phyloP scores from a whole-genome alignment of 2,329 filamentous ascomycete species.

The Ceratocystis variospora region DNA sequence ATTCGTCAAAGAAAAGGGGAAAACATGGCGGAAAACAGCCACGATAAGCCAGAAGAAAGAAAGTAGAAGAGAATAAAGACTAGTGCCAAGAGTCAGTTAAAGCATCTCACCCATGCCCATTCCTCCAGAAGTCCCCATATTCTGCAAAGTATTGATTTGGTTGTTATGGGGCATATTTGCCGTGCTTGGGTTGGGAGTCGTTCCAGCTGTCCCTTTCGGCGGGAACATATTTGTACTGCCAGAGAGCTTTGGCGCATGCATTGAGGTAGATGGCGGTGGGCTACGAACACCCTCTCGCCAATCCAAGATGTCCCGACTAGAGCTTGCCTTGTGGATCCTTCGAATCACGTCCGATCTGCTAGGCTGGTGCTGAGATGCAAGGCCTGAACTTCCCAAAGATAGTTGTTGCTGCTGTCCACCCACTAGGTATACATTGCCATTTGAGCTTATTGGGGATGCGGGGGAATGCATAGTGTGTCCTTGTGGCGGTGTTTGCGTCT shows the following conservation, averaged over 20 bases:
- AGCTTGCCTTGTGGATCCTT: conserved; percentile 8
- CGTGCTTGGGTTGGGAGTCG: neutral
- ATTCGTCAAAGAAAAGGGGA: neutral
- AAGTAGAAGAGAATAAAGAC: neutral
- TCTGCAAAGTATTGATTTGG: neutral
- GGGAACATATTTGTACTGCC: conserved; percentile 25
- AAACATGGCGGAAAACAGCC: neutral
- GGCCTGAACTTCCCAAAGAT: neutral
- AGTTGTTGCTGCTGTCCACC: neutral
- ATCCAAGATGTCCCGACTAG: conserved; percentile 10
- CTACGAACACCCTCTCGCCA: conserved; percentile 14
- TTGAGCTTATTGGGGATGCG: neutral
- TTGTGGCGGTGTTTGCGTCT: neutral
- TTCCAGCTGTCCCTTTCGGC: conserved; percentile 20
- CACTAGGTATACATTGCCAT: neutral
- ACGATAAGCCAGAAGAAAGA: neutral
- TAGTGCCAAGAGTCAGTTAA: neutral
- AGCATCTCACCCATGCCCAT: conserved; percentile 11
- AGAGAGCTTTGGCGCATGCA: conserved; percentile 30
- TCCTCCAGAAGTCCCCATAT: neutral
- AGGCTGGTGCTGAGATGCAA: neutral
- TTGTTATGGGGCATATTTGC: neutral
- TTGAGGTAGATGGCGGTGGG: conserved; percentile 4
- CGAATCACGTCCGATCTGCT: neutral
- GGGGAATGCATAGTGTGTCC: conserved; percentile 8